phyloP scores from a whole-genome alignment of 2,329 filamentous ascomycete species.

The Talaromyces marneffei region DNA sequence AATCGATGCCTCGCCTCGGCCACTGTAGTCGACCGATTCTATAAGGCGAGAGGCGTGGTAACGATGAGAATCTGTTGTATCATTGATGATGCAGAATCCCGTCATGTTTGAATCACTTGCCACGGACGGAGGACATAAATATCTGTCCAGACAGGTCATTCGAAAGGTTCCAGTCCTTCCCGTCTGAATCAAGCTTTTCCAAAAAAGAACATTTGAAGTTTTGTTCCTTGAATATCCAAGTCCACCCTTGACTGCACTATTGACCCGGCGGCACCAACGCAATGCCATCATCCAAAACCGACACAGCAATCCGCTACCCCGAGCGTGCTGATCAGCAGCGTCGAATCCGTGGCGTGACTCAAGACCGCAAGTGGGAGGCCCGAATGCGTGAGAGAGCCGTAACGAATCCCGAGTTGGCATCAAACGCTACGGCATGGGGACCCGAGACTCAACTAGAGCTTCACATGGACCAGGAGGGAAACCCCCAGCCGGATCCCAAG shows the following conservation, averaged over 20 bases:
- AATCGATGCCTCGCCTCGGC: background rate
- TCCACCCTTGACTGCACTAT: no score
- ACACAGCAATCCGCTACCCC: constrained; percentile 22
- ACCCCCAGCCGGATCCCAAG: constrained; percentile 27
- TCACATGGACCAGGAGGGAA: constrained; percentile 28
- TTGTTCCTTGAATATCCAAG: background rate
- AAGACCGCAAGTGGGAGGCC: constrained; percentile 20
- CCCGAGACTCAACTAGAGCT: constrained; percentile 27
- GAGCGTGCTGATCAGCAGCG: constrained; percentile 20
- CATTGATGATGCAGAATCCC: constrained; percentile 9
- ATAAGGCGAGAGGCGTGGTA: background rate
- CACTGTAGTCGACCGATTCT: background rate
- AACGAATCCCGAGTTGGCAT: constrained; percentile 7
- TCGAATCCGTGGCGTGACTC: constrained; percentile 20
- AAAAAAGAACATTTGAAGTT: background rate
- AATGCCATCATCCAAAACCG: constrained; percentile 28
- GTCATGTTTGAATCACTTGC: constrained; percentile 14
- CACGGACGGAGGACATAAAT: constrained; percentile 10
- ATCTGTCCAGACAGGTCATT: background rate
- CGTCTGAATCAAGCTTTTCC: background rate
- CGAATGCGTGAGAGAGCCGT: constrained; percentile 15
- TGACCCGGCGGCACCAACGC: background rate
- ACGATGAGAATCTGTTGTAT: background rate
- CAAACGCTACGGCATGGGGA: constrained; percentile 20
- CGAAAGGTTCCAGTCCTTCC: background rate